Base-by-base conservation (phyloP, 2,329 filamentous ascomycete genomes). In the Sclerotinia subarctica region DNA sequence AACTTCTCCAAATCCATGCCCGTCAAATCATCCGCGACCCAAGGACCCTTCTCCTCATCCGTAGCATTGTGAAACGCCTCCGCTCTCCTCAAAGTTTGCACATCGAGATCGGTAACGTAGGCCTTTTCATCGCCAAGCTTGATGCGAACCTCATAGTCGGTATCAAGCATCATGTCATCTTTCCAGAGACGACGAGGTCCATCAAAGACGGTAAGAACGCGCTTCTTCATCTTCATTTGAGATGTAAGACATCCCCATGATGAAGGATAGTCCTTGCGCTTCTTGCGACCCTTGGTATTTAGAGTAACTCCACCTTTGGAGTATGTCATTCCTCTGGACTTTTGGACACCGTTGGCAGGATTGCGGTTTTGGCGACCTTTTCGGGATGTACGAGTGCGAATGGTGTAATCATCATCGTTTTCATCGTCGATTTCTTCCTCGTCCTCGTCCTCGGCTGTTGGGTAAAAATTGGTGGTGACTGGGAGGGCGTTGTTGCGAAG, bases 221-320 rank as follows among this genome's bases (percentile, higher is more conserved):
- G 91, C 86, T 97, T 97, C 87, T 96, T 97, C 88, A 96, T 96
- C 77, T 91, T 96, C 92, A 98, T 97, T 82, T 95, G 93, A 75
- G 92, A 91, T 76, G 91, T 89, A 71, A 94, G 87, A 75, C 94
- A 95, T 64, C 95, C 94, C 95, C 95, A 99, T 1, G 91, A 94
- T 0, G 91, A 88, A 17, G 95, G 95, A 78, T 97, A 98, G 78
- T 96, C 92, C 78, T 93, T 94, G 73, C 93, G 88, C 83, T 93
- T 94, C 84, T 96, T 96, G 80, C 93, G 91, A 67, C 92, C 88
- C 75, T 82, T 81, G 79, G 85, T 86, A 73, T 80, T 76, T 29
- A 87, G 77, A 1, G 83, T 84, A 51, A 90, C 90, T 72, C 90
- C 91, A 70, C 89, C 92, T 74, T 90, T 92, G 69, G 89, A 93